phyloP scores from a whole-genome alignment of 371 early-diverging fungal species.

The Mucor saturninus region DNA sequence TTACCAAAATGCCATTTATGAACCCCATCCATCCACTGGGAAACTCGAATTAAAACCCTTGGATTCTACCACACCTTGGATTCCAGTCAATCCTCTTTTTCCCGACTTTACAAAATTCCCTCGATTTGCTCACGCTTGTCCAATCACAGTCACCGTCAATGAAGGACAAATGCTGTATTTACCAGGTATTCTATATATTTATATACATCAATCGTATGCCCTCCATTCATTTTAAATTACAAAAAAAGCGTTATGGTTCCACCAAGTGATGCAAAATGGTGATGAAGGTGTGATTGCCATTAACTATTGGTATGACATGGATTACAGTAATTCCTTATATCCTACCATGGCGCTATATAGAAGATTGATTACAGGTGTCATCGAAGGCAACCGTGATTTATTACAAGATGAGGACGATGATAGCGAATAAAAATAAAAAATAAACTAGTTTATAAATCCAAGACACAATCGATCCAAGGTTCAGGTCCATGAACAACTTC shows the following conservation, averaged over 20 bases:
- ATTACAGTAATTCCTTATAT: constrained; percentile 48
- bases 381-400: constrained; percentile 22
- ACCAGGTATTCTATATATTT: constrained; percentile 48
- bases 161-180: constrained; percentile 79
- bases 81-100: constrained; percentile 65
- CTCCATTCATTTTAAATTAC: neutral
- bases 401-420: constrained; percentile 18
- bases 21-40: constrained; percentile 28
- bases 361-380: constrained; percentile 30
- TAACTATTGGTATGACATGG: constrained; percentile 85
- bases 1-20: constrained; percentile 64
- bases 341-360: constrained; percentile 45
- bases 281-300: constrained; percentile 76
- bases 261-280: constrained; percentile 72
- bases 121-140: constrained; percentile 57
- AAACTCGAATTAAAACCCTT: constrained; percentile 44
- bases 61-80: constrained; percentile 63
- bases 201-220: neutral
- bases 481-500: constrained; percentile 69
- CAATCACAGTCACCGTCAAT: constrained; percentile 60
- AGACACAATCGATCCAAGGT: constrained; percentile 56
- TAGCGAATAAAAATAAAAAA: constrained; percentile 23
- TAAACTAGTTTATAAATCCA: too few species aligned
- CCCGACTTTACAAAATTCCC: constrained; percentile 55
- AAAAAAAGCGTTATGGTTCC: constrained; percentile 72